phyloP scores from a whole-genome alignment of 2,329 filamentous ascomycete species.

The Aphanoascus verrucosus region DNA sequence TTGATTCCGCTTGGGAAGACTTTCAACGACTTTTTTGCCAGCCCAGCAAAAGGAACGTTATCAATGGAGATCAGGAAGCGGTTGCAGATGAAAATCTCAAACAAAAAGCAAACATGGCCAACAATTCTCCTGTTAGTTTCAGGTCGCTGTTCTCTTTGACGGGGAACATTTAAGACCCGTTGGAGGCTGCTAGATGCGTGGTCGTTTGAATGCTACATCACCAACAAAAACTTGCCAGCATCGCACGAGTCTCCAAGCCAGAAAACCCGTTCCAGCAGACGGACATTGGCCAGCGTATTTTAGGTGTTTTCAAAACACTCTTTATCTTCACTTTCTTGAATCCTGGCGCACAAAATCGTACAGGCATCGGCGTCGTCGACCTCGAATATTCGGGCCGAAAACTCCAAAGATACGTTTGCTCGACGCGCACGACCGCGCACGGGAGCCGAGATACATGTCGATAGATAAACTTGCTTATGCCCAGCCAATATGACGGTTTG shows the following conservation, averaged over 20 bases:
- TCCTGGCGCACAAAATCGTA: background rate
- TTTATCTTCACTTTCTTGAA: background rate
- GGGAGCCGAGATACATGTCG: background rate
- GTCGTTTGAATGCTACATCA: too few species aligned
- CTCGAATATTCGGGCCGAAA: constrained; percentile 11
- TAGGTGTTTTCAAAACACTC: background rate
- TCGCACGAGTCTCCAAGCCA: too few species aligned
- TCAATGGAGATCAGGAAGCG: background rate
- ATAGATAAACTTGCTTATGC: background rate
- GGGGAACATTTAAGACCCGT: too few species aligned
- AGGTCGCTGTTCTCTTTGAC: too few species aligned
- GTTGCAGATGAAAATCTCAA: background rate
- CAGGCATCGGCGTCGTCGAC: constrained; percentile 5
- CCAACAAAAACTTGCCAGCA: too few species aligned
- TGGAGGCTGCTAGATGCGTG: too few species aligned
- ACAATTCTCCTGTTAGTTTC: too few species aligned
- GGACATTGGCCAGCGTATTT: background rate
- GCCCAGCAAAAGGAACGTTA: too few species aligned
- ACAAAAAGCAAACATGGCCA: too few species aligned
- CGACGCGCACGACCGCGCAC: background rate
- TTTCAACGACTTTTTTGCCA: too few species aligned
- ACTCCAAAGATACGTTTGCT: background rate
- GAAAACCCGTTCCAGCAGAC: too few species aligned
- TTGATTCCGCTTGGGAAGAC: too few species aligned
- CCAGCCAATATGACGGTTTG: constrained; percentile 4